Conservation (phyloP, 345 rosid genomes). For the Gossypium turneri region DNA sequence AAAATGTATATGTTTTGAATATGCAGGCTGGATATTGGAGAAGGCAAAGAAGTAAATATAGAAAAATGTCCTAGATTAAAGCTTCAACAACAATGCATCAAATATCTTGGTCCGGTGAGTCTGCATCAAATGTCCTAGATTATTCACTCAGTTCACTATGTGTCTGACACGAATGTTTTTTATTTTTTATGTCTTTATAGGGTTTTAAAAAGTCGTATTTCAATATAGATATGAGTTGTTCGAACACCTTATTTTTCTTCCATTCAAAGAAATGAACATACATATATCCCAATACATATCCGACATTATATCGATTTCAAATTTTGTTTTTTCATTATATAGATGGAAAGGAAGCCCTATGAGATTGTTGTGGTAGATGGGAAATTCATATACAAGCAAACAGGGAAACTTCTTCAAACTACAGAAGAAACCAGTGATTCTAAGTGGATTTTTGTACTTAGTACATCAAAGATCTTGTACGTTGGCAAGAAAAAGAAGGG, state of each 20-base stretch:
- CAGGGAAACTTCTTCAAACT: constrained; percentile 58
- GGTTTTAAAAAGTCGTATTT: neutral
- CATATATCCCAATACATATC: too few relatives aligned
- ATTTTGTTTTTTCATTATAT: neutral
- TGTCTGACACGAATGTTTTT: too few relatives aligned
- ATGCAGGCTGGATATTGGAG: constrained; percentile 93
- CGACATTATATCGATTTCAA: too few relatives aligned
- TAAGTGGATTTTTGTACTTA: constrained; percentile 88
- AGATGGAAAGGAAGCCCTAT: constrained; percentile 86
- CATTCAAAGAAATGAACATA: too few relatives aligned
- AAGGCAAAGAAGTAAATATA: constrained; percentile 80
- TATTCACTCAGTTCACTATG: neutral
- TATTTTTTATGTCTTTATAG: neutral
- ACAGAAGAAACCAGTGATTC: constrained; percentile 29
- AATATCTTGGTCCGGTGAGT: constrained; percentile 58
- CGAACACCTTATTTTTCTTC: too few relatives aligned
- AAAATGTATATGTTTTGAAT: neutral
- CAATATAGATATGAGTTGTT: too few relatives aligned
- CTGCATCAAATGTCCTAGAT: too few relatives aligned
- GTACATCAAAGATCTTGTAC: constrained; percentile 54
- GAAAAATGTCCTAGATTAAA: constrained; percentile 70
- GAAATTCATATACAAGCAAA: constrained; percentile 56
- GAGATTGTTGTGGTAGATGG: constrained; percentile 74
- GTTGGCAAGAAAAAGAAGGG: constrained; percentile 61
- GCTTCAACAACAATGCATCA: constrained; percentile 89